Evolutionary conservation across 768 basidiomycete species (phyloP), one percentile per base, ranked within the genome.

Genomic region (Termitomyces sp.): DNA sequence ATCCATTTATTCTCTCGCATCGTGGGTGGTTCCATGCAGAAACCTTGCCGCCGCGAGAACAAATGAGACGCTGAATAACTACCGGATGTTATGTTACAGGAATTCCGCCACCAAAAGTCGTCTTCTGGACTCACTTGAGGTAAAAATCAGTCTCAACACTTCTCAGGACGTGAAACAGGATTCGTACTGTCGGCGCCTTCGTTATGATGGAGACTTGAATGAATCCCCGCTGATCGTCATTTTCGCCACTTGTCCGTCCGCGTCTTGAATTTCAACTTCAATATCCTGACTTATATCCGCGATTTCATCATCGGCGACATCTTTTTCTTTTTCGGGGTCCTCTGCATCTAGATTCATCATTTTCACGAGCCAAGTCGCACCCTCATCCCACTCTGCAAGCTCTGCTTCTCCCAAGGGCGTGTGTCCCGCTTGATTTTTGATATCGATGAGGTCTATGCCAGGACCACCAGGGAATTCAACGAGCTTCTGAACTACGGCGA

Each of bases 341-440:
- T 73, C 80, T 3, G 77, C 70, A 24, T 86, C 86, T 3, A 94
- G 76, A 53, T 83, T 81, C 88, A 94, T 94, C 71, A 88, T 80
- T 66, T 85, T 80, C 0, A 90, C 90, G 46, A 93, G 77, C 86
- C 88, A 92, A 64, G 80, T 81, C 16, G 92, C 87, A 24, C 91
- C 92, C 61, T 94, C 92, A 18, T 92, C 85, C 86, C 89, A 91
- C 1, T 82, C 88, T 3, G 80, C 84, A 45, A 83, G 76, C 69
- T 93, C 92, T 0, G 90, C 93, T 69, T 92, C 91, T 16, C 80
- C 87, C 0, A 94, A 78, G n/a, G 92, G 84, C 30, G 90, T 86
- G 52, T 80, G 79, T 2, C 91, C 90, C 3, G 84, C 85, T 1
- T 68, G 63, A 63, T 92, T 94, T 73, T 85, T 90, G 58, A 85